These are phyloP conservation scores for Boletellus sp. DNA, from an alignment of 768 basidiomycete genomes.

Conservation along the genomic window DNA sequence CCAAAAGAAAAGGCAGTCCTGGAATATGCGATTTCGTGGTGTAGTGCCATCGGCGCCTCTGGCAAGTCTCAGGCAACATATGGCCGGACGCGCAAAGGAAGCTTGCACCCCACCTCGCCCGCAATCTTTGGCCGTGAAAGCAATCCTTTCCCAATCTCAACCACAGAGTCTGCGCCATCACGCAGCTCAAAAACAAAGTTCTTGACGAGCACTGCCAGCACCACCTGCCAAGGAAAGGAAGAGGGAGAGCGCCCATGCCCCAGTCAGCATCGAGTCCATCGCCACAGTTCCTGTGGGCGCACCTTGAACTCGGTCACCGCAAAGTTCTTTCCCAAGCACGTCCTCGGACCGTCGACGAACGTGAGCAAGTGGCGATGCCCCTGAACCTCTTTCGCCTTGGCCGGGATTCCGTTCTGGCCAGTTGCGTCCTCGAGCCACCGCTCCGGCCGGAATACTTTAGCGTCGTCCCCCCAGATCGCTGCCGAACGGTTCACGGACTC, in stretches of 20 bases:
- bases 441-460: slow-evolving; percentile 55
- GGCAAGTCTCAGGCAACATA: too few relatives aligned
- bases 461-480: slow-evolving; percentile 58
- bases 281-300: too few relatives aligned
- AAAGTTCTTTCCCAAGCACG: slow-evolving; percentile 47
- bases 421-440: slow-evolving; percentile 61
- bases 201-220: slow-evolving; percentile 38
- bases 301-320: slow-evolving; percentile 28
- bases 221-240: slow-evolving; percentile 29
- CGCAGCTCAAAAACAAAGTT: slow-evolving; percentile 34
- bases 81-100: too few relatives aligned
- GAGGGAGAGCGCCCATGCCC: too few relatives aligned
- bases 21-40: too few relatives aligned
- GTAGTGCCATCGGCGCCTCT: too few relatives aligned
- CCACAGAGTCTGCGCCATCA: slow-evolving; percentile 35
- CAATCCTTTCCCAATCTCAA: slow-evolving; percentile 9
- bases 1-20: too few relatives aligned
- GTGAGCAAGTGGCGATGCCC: slow-evolving; percentile 50
- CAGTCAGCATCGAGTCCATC: too few relatives aligned
- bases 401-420: too few relatives aligned
- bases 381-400: slow-evolving; percentile 39
- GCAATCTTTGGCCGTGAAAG: slow-evolving; percentile 8
- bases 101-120: slow-evolving; percentile 12
- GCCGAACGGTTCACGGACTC: slow-evolving; percentile 46
- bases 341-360: slow-evolving; percentile 50